phyloP scores from a whole-genome alignment of 2,329 filamentous ascomycete genomes.

The Rachicladosporium sp. region DNA sequence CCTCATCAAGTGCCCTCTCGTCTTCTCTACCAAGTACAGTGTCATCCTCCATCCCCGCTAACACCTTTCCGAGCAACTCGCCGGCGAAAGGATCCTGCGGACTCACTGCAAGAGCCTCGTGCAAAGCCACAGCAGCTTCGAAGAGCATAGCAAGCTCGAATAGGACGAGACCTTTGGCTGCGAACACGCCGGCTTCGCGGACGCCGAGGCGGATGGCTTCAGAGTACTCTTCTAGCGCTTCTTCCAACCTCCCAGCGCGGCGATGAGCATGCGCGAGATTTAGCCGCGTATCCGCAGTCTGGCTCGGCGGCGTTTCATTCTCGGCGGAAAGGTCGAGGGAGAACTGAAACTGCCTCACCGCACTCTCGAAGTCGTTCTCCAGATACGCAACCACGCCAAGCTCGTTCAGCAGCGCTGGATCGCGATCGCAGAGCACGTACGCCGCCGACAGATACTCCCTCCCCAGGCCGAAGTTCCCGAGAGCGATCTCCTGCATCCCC shows the following conservation, averaged over 20 bases:
- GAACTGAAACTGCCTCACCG: conserved; percentile 63
- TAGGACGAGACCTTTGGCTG: conserved; percentile 71
- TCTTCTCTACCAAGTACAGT: conserved; percentile 36
- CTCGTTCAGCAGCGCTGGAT: conserved; percentile 87
- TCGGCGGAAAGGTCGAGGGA: conserved; percentile 68
- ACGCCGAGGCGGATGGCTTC: conserved; percentile 68
- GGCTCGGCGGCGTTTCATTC: conserved; percentile 59
- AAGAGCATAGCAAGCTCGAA: conserved; percentile 63
- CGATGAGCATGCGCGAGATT: conserved; percentile 86
- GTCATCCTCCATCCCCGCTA: conserved; percentile 47
- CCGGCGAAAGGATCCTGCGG: conserved; percentile 74
- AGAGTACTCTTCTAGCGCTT: conserved; percentile 71
- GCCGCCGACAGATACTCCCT: conserved; percentile 90
- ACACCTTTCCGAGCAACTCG: conserved; percentile 60
- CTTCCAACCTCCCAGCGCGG: conserved; percentile 53
- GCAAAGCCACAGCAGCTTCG: conserved; percentile 69
- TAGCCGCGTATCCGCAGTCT: conserved; percentile 72
- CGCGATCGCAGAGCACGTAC: conserved; percentile 67
- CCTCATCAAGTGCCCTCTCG: conserved; percentile 20
- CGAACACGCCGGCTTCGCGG: conserved; percentile 67
- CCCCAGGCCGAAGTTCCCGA: conserved; percentile 88
- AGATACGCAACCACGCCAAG: conserved; percentile 94
- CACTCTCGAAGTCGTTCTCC: conserved; percentile 64
- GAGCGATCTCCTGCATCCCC: conserved; percentile 93
- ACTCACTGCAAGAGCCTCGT: conserved; percentile 68